Evolutionary conservation across 768 basidiomycete genomes (phyloP).

Genomic region (Lentinula lateritia): DNA sequence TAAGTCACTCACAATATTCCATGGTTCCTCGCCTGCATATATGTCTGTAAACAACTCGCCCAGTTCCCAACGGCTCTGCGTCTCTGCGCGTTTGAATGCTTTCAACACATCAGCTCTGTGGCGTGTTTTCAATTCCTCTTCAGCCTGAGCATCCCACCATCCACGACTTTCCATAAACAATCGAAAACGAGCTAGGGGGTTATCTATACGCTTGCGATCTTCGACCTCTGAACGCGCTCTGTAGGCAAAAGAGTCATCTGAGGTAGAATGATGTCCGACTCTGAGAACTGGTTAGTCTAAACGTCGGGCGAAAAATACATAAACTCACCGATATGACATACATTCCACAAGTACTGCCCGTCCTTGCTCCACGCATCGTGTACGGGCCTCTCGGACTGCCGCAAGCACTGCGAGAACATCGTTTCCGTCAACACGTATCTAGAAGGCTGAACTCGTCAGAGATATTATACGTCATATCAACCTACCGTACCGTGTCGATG

Average conservation of each 20-base stretch:
- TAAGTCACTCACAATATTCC: constrained; percentile 65
- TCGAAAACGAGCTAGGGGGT: constrained; percentile 83
- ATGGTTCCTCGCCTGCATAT: constrained; percentile 80
- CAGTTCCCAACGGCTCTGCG: constrained; percentile 61
- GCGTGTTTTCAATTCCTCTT: constrained; percentile 62
- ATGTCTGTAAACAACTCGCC: constrained; percentile 82
- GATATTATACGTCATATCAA: not conserved
- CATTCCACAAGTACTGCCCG: constrained; percentile 84
- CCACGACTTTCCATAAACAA: constrained; percentile 74
- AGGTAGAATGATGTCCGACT: constrained; percentile 92
- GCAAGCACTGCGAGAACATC: constrained; percentile 80
- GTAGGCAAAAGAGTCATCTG: constrained; percentile 95
- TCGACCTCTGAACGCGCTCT: constrained; percentile 86
- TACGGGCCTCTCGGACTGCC: constrained; percentile 67
- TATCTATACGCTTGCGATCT: constrained; percentile 86
- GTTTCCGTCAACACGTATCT: constrained; percentile 73
- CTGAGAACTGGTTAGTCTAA: constrained; percentile 25
- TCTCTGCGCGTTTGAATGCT: constrained; percentile 76
- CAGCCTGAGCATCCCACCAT: constrained; percentile 81
- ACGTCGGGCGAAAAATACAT: not conserved
- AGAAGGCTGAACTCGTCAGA: not conserved
- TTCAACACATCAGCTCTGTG: constrained; percentile 71
- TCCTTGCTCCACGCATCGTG: constrained; percentile 67
- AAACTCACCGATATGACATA: constrained; percentile 77
- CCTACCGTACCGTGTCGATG: constrained; percentile 69